These are phyloP conservation scores for Metschnikowia borealis DNA, from an alignment of 805 yeast genomes.

Conservation along the genomic window DNA sequence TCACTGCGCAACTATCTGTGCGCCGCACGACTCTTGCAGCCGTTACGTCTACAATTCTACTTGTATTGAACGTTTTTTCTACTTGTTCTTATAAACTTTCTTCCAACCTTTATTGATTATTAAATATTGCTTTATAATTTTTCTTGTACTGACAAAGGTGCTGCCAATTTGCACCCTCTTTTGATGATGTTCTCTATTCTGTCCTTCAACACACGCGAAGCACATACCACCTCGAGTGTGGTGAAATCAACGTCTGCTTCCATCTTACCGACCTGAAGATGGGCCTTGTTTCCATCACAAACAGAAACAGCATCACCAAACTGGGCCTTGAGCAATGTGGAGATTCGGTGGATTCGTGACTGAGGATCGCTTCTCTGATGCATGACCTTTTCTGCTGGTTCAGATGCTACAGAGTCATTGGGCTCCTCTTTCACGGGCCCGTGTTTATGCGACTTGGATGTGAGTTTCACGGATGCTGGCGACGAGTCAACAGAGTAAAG, in stretches of 20 bases:
- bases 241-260: slow-evolving; percentile 66
- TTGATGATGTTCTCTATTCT: slow-evolving; percentile 77
- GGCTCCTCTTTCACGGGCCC: slow-evolving; percentile 24
- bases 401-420: slow-evolving; percentile 15
- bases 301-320: slow-evolving; percentile 71
- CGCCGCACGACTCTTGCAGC: slow-evolving; percentile 5
- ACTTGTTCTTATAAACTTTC: not conserved
- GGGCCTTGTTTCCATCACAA: slow-evolving; percentile 44
- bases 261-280: slow-evolving; percentile 67
- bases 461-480: slow-evolving; percentile 88
- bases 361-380: slow-evolving; percentile 25
- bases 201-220: slow-evolving; percentile 71
- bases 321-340: slow-evolving; percentile 69
- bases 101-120: not conserved
- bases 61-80: not conserved
- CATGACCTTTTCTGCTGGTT: slow-evolving; percentile 17
- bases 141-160: slow-evolving; percentile 51
- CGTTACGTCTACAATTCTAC: not conserved
- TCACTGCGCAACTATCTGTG: slow-evolving; percentile 4
- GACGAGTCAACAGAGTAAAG: slow-evolving; percentile 88
- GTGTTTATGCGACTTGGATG: slow-evolving; percentile 58
- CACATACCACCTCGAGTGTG: slow-evolving; percentile 63
- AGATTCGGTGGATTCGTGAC: slow-evolving; percentile 46
- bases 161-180: slow-evolving; percentile 75
- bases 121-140: not conserved